Conservation (phyloP, 2,329 filamentous ascomycete species). For the Colletotrichum kahawae region DNA sequence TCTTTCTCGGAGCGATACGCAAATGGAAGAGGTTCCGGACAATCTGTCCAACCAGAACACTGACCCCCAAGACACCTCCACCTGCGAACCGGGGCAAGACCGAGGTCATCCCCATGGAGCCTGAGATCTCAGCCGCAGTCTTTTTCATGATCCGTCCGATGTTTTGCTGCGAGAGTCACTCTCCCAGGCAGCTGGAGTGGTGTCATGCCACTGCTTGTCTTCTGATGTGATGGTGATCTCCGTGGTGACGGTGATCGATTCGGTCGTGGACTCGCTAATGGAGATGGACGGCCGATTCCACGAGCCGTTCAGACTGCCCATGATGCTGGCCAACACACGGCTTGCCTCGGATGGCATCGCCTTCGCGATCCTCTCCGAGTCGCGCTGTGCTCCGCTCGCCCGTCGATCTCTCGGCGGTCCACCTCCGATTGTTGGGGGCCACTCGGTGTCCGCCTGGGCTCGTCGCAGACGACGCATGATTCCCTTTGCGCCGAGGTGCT, state of each 20-base stretch:
- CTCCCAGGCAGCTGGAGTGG: not conserved
- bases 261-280: not conserved
- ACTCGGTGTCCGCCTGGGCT: not conserved
- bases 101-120: not conserved
- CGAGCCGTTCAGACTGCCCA: not conserved
- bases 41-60: not conserved
- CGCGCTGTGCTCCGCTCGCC: not conserved
- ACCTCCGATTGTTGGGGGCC: not conserved
- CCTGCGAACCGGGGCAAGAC: not conserved
- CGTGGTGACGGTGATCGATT: not conserved
- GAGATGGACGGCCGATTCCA: not conserved
- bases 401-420: not conserved
- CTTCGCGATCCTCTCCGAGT: not conserved
- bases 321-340: constrained; percentile 1
- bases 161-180: not conserved
- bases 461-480: not conserved
- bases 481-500: not conserved
- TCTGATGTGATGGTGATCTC: not conserved
- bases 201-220: not conserved
- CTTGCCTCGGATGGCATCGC: not conserved
- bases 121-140: rapidly evolving
- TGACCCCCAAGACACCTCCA: not conserved
- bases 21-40: not conserved
- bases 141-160: not conserved
- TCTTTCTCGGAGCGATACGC: not conserved